Evolutionary conservation across 2,329 filamentous ascomycete genomes (phyloP), one percentile per base, ranked within the genome.

Genomic region (Catunica adiposa): DNA sequence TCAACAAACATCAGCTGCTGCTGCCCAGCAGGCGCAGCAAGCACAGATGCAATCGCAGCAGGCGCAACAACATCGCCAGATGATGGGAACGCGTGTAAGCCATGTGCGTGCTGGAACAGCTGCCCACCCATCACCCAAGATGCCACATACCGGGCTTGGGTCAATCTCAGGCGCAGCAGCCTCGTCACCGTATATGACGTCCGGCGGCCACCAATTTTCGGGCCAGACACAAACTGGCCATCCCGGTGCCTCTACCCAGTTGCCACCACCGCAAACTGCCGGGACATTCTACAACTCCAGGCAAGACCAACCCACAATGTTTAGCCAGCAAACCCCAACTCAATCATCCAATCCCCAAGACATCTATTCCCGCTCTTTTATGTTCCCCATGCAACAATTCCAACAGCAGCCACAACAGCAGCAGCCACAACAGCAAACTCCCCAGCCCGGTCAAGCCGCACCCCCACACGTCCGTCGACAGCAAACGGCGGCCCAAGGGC

Each of bases 31-130:
- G 15, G 25, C 50, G 23, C 55, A 56, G 23, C 55, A 53, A 15
- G 29, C 25, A 9, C 56, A 57, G 23, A 40, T 48, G 54, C 58
- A 61, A 25, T 58, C 58, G 22, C 62, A 60, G 44, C 61, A 59
- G 15, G 42, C 37, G 9, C 60, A 62, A 46, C 60, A 57, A 22
- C 61, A 61, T 20, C 59, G 61, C 22, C 53, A 60, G 46, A 37
- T 58, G 47, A 55, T 58, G 52, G 31, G 34, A 8, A 38, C 8
- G 15, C 52, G 56, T 8, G 46, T 58, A 22, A 29, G 26, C 3
- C 56, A 55, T 14, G 8, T 46, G 11, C 47, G 37, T 3, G 26
- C 25, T 15, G 31, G 23, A 6, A 26, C 51, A 26, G 15, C 55
- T n/a, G 52, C 52, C 23, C 51, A 55, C 37, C 53, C 56, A 8